Evolutionary conservation across 768 basidiomycete genomes (phyloP), one percentile per base, ranked within the genome.

Genomic region (Suillus placidus): DNA sequence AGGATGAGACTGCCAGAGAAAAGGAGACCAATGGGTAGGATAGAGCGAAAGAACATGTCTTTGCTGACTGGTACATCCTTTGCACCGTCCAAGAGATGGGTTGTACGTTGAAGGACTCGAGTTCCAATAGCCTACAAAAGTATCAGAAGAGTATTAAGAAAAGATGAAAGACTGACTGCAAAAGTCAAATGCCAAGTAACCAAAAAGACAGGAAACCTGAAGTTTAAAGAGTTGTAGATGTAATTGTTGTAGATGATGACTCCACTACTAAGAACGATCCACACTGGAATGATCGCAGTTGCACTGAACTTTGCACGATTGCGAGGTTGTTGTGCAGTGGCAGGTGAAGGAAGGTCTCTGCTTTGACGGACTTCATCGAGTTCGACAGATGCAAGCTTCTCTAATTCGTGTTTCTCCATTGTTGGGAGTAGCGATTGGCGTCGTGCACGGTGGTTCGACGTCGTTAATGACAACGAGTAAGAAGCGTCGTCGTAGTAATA

Each of bases 181-280:
- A 93, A 88, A 35, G 84, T 80, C 35, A 90, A 78, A 76, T 95
- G 95, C 85, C 85, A 96, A 49, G 94, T 96, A 63, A 95, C 94
- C 55, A 95, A 85, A 79, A 96, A 97, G 69, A 97, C 94, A 35
- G 96, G 96, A 81, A 82, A 97, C 73, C 87, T 87, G 83, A 97
- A 97, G 66, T 88, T 78, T 72, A 92, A 87, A 54, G 85, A 85
- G 78, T 92, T 92, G 83, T 93, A 94, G 70, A 93, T 79, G 74
- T 89, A 89, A 77, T 95, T 97, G 86, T 97, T 97, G 87, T 98
- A 97, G 66, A 97, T 88, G 80, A 98, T 98, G 75, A 98, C 96
- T 9, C 87, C 76, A 32, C 94, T 94, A 69, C 89, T 92, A 70
- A 97, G 89, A 23, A 87, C 80, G 72, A 97, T 98, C 97, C 97